Percentiles rank a stretch among this genome's conserved stretches.
These are phyloP conservation scores for Aegilops umbellulata DNA, from an alignment of 176 grass and related monocot species.

Conservation along the genomic window DNA sequence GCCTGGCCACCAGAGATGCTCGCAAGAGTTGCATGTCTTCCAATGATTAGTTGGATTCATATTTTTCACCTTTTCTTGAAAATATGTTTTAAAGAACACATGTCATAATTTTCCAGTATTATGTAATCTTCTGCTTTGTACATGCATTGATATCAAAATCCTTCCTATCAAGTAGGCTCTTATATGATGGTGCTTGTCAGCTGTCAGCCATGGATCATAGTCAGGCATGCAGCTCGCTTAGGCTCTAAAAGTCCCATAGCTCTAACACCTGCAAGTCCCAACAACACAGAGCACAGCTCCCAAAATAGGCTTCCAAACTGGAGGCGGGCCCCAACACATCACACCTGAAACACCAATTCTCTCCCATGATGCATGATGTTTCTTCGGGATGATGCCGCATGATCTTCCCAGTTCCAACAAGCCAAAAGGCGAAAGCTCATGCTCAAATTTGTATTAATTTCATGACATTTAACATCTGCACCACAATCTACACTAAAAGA, in stretches of 20 bases:
- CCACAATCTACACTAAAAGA: not conserved
- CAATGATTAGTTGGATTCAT: not conserved
- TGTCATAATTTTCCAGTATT: too few relatives aligned
- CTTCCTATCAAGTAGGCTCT: not conserved
- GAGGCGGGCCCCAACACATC: not conserved
- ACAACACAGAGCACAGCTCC: not conserved
- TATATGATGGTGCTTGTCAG: not conserved
- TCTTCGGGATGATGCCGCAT: not conserved
- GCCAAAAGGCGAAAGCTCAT: not conserved
- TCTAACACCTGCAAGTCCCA: not conserved
- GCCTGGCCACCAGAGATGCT: not conserved
- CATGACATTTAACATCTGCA: not conserved
- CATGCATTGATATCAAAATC: not conserved
- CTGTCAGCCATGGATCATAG: not conserved
- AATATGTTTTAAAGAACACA: not conserved
- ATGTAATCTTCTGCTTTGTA: not conserved
- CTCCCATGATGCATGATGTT: not conserved
- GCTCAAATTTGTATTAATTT: not conserved
- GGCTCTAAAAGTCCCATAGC: not conserved
- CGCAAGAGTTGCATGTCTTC: not conserved
- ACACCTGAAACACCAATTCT: not conserved
- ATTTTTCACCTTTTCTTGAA: not conserved
- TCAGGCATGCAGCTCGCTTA: not conserved
- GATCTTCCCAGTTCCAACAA: not conserved
- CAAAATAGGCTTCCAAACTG: not conserved